These are phyloP conservation scores for Nicotiana otophora DNA, from an alignment of 257 asterid genomes.

Conservation along the genomic window DNA sequence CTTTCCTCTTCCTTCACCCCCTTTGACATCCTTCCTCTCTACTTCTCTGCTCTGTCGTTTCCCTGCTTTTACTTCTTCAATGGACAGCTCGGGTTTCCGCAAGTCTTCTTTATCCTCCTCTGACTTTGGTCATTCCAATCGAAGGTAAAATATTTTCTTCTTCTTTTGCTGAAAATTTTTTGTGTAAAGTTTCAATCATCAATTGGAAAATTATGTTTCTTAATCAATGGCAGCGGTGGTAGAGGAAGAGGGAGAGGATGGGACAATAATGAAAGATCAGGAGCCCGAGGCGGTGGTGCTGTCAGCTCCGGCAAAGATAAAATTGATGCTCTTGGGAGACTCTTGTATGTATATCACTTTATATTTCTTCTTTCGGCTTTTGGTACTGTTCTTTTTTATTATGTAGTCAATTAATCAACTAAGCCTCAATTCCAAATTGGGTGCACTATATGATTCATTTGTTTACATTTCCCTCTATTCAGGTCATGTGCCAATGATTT, in stretches of 20 bases:
- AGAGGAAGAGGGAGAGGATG: slow-evolving; percentile 38
- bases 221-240: slow-evolving; percentile 30
- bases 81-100: background rate
- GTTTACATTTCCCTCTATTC: background rate
- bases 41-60: slow-evolving; percentile 18
- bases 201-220: background rate
- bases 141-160: slow-evolving; percentile 27
- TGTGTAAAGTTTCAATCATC: background rate
- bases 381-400: background rate
- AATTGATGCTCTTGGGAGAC: slow-evolving; percentile 76
- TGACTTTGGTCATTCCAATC: slow-evolving; percentile 36
- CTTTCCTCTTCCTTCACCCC: slow-evolving; percentile 16
- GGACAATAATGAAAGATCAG: slow-evolving; percentile 33
- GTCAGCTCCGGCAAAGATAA: slow-evolving; percentile 47
- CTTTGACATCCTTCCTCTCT: slow-evolving; percentile 17
- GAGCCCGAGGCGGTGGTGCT: slow-evolving; percentile 34
- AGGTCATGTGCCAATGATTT: no score
- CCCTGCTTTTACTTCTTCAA: background rate
- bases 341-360: slow-evolving; percentile 41
- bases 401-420: background rate
- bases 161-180: background rate
- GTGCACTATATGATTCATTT: background rate
- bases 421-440: background rate
- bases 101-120: slow-evolving; percentile 26
- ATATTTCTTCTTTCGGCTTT: background rate